Conservation (phyloP, 441 rosid genomes). For the Pelargonium fulgidum region DNA sequence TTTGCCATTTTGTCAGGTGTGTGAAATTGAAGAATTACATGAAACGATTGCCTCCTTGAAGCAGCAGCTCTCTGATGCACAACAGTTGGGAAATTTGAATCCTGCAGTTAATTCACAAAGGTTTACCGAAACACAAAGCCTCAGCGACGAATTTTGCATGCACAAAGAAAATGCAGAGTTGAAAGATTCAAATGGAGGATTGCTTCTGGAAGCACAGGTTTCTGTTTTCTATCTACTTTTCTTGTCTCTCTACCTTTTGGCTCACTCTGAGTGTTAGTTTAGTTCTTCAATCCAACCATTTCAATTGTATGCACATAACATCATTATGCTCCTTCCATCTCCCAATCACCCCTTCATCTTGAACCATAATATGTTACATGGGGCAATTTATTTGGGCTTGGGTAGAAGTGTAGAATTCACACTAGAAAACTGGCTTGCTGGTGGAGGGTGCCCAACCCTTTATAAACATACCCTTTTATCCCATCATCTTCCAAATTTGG, state of each 20-base stretch:
- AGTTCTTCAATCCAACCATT: not conserved
- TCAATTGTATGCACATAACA: not conserved
- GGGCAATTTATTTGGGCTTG: too few species aligned
- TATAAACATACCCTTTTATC: too few species aligned
- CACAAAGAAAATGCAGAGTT: conserved; percentile 18
- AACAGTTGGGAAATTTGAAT: conserved; percentile 39
- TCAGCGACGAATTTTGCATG: conserved; percentile 25
- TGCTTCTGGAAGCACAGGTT: conserved; percentile 52
- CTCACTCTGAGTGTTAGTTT: not conserved
- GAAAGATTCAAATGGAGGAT: conserved; percentile 29
- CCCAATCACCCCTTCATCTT: too few species aligned
- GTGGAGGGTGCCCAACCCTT: too few species aligned
- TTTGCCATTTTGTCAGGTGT: conserved; percentile 40
- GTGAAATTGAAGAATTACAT: conserved; percentile 69
- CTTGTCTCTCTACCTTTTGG: too few species aligned
- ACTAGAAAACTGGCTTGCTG: too few species aligned
- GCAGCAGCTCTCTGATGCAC: conserved; percentile 70
- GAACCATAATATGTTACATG: too few species aligned
- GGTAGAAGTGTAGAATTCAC: too few species aligned
- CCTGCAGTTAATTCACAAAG: conserved; percentile 35
- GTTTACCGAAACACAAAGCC: conserved; percentile 31
- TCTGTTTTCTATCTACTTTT: conserved; percentile 9
- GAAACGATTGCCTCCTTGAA: conserved; percentile 59
- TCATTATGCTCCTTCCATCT: too few species aligned
- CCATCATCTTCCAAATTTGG: too few species aligned